These are phyloP conservation scores for Trichoderma orchidacearum DNA, from an alignment of 495 filamentous ascomycete species.

Conservation along the genomic window DNA sequence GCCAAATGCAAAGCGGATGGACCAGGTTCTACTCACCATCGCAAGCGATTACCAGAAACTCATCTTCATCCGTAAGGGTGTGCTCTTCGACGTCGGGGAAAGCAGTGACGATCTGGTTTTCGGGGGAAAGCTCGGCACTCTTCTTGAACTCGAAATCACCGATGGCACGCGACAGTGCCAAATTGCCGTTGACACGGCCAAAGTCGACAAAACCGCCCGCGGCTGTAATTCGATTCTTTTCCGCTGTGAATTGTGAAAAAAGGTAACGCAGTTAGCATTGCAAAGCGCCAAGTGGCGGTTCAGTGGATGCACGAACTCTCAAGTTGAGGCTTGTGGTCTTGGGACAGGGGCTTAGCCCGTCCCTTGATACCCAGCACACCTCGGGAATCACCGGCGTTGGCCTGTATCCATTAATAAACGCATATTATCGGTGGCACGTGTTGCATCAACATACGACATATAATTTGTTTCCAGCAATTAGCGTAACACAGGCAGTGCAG, in stretches of 20 bases:
- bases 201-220: constrained; percentile 98
- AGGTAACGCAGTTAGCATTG: constrained; percentile 6
- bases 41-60: constrained; percentile 93
- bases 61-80: constrained; percentile 82
- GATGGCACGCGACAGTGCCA: constrained; percentile 93
- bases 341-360: constrained; percentile 88
- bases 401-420: too few relatives aligned
- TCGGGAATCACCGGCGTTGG: constrained; percentile 91
- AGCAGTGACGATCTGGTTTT: constrained; percentile 95
- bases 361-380: constrained; percentile 91
- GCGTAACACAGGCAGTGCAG: constrained; percentile 82
- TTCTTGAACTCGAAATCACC: constrained; percentile 99
- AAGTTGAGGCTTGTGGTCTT: constrained; percentile 97
- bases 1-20: neutral
- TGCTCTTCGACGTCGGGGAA: constrained; percentile 88
- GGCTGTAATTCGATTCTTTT: constrained; percentile 90
- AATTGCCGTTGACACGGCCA: constrained; percentile 93
- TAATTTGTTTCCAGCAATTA: constrained; percentile 83
- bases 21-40: constrained; percentile 53
- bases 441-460: constrained; percentile 53
- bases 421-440: too few relatives aligned
- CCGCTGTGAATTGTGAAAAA: constrained; percentile 46
- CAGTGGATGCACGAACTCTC: constrained; percentile 48
- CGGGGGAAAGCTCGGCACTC: constrained; percentile 86
- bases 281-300: neutral